These are phyloP conservation scores for Aspergillus nomiae DNA, from an alignment of 2,329 filamentous ascomycete genomes.

Conservation along the genomic window DNA sequence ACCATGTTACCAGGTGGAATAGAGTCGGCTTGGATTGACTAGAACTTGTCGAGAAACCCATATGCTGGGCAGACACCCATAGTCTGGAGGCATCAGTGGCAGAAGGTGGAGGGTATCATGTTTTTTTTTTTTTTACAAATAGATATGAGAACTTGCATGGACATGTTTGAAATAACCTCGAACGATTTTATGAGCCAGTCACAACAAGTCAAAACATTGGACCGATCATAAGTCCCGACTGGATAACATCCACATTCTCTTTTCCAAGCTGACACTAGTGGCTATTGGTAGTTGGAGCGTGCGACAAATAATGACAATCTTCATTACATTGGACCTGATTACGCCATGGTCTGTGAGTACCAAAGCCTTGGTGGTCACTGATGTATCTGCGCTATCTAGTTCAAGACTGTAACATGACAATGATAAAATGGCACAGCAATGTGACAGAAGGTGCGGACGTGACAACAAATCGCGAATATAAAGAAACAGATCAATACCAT, in stretches of 20 bases:
- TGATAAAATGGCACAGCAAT: constrained; percentile 10
- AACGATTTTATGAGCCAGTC: neutral
- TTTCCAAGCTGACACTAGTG: neutral
- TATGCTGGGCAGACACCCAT: neutral
- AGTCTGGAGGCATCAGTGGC: neutral
- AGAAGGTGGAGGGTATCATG: neutral
- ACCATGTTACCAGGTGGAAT: neutral
- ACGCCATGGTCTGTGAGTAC: neutral
- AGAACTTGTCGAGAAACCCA: neutral
- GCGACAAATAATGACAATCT: neutral
- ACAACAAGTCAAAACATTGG: neutral
- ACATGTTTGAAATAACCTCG: neutral
- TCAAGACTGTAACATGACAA: constrained; percentile 14
- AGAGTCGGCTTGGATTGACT: neutral
- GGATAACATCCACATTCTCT: neutral
- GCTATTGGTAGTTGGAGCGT: neutral
- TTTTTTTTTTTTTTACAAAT: neutral
- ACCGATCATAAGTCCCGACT: neutral
- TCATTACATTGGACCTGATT: neutral
- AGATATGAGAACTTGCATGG: neutral
- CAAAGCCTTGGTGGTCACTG: constrained; percentile 20
- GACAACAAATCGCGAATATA: constrained; percentile 28
- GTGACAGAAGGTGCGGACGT: constrained; percentile 11
- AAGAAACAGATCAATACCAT: constrained; percentile 26
- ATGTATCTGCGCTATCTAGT: constrained; percentile 28